Base-by-base conservation (phyloP, 1,284 basidiomycete genomes). In the Irpex sp. region DNA sequence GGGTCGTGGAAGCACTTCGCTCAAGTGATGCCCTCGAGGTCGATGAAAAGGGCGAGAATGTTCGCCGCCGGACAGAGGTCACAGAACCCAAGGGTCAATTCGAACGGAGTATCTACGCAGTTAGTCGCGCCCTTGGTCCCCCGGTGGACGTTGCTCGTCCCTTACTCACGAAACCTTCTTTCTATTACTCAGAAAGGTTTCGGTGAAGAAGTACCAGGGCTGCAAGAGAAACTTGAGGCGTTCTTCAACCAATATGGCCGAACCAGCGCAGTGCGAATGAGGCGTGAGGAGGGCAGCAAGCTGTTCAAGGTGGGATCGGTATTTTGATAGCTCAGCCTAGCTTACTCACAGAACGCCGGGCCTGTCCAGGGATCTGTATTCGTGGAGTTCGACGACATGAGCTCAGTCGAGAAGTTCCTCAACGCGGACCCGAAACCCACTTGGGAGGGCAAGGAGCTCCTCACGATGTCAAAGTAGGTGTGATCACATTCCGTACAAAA, bases 221-320 rank as follows among this genome's bases (percentile, higher is more conserved):
- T 94, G 36, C 95, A 97, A 77, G 77, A 81, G 60, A 83, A 88
- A 67, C 77, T 98, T 33, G 95, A 98, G 76, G 78, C 81, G 13
- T 98, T 90, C 78, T 97, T 97, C 76, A 77, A 83, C 66, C 80
- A 87, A 69, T 97, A 91, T 66, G 94, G 94, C n/a, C 82, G 81
- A 66, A 87, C 93, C 60, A 92, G 90, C 68, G 92, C 90, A 31
- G 92, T 98, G 33, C 83, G 97, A 61, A 94, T 97, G 90, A 84
- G 95, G 64, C 85, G 93, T 58, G 74, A 77, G 0, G 87, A 88
- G 47, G 83, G 85, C 57, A 82, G 84, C 60, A 93, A 92, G 73
- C 85, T 83, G 64, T 97, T 97, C 86, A 96, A 95, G 83, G 92
- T 89, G 17, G 33, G 17, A 17, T 11, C 60, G 54, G 53, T 21